Conservation (phyloP, 257 asterid genomes). For the Capsicum baccatum region DNA sequence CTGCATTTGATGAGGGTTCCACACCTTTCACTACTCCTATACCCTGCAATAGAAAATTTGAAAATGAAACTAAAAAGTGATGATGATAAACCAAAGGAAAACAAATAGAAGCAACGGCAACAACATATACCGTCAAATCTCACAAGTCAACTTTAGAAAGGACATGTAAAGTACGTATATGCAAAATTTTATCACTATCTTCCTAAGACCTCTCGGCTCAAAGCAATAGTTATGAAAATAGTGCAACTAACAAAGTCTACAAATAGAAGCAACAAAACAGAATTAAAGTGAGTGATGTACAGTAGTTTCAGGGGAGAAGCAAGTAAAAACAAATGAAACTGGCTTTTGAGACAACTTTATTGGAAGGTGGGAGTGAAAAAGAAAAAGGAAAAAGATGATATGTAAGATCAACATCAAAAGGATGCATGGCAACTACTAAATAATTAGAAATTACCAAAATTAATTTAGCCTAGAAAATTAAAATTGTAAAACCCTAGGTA, state of each 20-base stretch:
- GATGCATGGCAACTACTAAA: not conserved
- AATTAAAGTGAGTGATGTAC: too few relatives aligned
- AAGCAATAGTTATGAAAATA: too few relatives aligned
- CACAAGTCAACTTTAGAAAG: too few relatives aligned
- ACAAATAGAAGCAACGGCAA: too few relatives aligned
- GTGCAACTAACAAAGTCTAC: too few relatives aligned
- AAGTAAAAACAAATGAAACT: conserved; percentile 38
- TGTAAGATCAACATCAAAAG: conserved; percentile 33
- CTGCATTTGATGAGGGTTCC: conserved; percentile 41
- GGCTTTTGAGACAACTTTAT: conserved; percentile 40
- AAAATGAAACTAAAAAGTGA: not conserved
- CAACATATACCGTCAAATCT: too few relatives aligned
- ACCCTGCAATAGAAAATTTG: not conserved
- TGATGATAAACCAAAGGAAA: too few relatives aligned
- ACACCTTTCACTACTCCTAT: conserved; percentile 36
- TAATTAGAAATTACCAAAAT: not conserved
- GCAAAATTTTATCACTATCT: too few relatives aligned
- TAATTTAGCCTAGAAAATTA: conserved; percentile 32
- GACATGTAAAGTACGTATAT: too few relatives aligned
- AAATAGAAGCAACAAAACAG: too few relatives aligned
- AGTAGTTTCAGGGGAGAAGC: not conserved
- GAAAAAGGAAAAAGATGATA: conserved; percentile 37
- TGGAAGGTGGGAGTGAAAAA: conserved; percentile 42
- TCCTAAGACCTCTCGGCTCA: too few relatives aligned
- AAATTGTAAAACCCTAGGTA: conserved; percentile 48